Base-by-base conservation (phyloP, 1,284 basidiomycete genomes). In the Clitocybe nebularis region DNA sequence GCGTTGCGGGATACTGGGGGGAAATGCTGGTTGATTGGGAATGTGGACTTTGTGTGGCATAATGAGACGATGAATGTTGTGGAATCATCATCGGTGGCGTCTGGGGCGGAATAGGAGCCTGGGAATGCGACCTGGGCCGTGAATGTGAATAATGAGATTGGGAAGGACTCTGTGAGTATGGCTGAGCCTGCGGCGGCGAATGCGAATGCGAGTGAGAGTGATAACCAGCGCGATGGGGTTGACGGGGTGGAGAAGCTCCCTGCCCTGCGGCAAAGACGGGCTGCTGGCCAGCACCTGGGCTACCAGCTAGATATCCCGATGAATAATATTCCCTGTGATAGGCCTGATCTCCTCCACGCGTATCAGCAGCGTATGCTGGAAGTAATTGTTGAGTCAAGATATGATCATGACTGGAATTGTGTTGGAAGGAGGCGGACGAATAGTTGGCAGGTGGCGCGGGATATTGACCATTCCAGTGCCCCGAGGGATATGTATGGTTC, bases 1-100 rank as follows among this genome's bases (percentile, higher is more conserved):
- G 77, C 23, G 82, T 79, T 33, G 81, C 71, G 16, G 82, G 74
- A 59, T 79, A 81, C 49, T 84, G 81, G 36, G 68, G 55, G n/a
- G 68, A 63, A 20, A 62, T 56, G 33, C 58, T 62, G 36, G 61
- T 58, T 11, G 60, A 55, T 43, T 66, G 63, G 3, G 64, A 54
- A 25, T 66, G 23, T 1, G 39, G 39, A 11, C 32, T 24, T 24
- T 34, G 54, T 26, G 66, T 41, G 11, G 56, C 10, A 53, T 49
- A 49, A 20, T 47, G 46, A 4, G 49, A 20, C 29, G 52, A 30
- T 32, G 54, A 41, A 10, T 51, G 47, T 10, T 46, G 47, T 36
- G 50, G 46, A 24, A 46, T 44, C 24, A 46, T 44, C 36, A 48
- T 46, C n/a, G 48, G 43, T 29, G 45, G 11, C 6, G 43, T 33